These are phyloP conservation scores for Pestalotiopsis sp. DNA, from an alignment of 2,329 filamentous ascomycete genomes.

Conservation along the genomic window DNA sequence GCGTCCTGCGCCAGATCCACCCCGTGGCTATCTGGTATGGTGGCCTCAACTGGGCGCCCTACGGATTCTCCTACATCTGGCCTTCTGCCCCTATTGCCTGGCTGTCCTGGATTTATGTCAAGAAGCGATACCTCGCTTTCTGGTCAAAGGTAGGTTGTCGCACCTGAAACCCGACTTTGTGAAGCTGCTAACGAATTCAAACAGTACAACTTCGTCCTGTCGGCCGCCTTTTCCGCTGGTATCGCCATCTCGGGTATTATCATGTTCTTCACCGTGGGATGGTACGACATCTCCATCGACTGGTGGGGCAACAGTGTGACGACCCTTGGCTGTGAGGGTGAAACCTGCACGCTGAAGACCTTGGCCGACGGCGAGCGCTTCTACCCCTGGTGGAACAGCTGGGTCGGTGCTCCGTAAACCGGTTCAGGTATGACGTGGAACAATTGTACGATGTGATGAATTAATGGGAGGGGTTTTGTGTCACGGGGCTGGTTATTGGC, in stretches of 20 bases:
- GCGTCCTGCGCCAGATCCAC: slow-evolving; percentile 44
- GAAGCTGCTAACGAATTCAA: neutral
- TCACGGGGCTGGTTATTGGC: neutral
- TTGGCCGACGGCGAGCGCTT: slow-evolving; percentile 6
- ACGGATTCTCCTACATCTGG: slow-evolving; percentile 24
- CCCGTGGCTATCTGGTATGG: slow-evolving; percentile 49
- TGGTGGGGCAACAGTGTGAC: slow-evolving; percentile 30
- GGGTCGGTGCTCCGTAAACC: slow-evolving; percentile 1
- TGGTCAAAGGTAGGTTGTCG: slow-evolving; percentile 46
- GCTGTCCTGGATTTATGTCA: slow-evolving; percentile 47
- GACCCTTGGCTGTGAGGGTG: slow-evolving; percentile 10
- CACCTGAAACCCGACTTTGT: neutral
- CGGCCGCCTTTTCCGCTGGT: slow-evolving; percentile 49
- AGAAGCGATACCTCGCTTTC: slow-evolving; percentile 42
- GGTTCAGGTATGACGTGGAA: neutral
- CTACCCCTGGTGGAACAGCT: slow-evolving; percentile 11
- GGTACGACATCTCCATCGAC: slow-evolving; percentile 38
- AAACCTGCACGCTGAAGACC: slow-evolving; percentile 2
- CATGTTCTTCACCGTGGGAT: slow-evolving; percentile 54
- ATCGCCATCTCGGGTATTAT: slow-evolving; percentile 52
- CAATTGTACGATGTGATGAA: neutral
- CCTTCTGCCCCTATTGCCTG: slow-evolving; percentile 15
- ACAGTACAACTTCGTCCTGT: slow-evolving; percentile 54
- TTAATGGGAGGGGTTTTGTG: neutral
- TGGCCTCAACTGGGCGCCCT: slow-evolving; percentile 46